phyloP scores from a whole-genome alignment of 2,329 filamentous ascomycete species.

The Arthrobotrys musiformis region DNA sequence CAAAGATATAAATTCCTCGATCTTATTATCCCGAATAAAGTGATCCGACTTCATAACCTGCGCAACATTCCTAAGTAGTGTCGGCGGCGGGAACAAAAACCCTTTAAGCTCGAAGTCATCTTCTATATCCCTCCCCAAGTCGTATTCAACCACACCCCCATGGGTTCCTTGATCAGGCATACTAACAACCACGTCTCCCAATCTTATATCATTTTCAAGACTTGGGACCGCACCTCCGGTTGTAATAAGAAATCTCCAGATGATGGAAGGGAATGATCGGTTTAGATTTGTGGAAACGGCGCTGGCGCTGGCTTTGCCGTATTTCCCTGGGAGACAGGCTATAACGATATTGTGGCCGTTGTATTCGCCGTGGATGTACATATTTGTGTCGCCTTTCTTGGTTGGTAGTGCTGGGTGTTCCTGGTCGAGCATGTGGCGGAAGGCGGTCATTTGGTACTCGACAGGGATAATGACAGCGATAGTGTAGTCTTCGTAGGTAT shows the following conservation, averaged over 20 bases:
- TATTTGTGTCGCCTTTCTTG: conserved; percentile 52
- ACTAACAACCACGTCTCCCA: conserved; percentile 34
- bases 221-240: conserved; percentile 58
- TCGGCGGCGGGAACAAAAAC: background rate
- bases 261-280: conserved; percentile 58
- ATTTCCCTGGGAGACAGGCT: conserved; percentile 59
- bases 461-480: conserved; percentile 59
- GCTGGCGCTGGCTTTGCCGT: conserved; percentile 59
- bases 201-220: conserved; percentile 50
- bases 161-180: conserved; percentile 52
- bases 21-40: background rate
- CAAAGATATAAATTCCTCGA: background rate
- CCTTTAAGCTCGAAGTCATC: conserved; percentile 15
- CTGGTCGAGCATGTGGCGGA: conserved; percentile 60
- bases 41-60: conserved; percentile 10
- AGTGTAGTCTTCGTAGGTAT: conserved; percentile 59
- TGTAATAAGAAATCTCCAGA: conserved; percentile 59
- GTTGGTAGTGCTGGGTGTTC: conserved; percentile 57
- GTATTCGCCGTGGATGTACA: conserved; percentile 59
- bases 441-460: conserved; percentile 60
- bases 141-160: conserved; percentile 30
- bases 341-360: conserved; percentile 59
- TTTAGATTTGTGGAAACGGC: conserved; percentile 58
- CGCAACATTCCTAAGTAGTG: background rate
- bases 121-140: conserved; percentile 12